Percentiles rank a stretch among this genome's conserved stretches.
Evolutionary conservation across 2,329 filamentous ascomycete genomes (phyloP).

Genomic region (Neonectria neomacrospora): DNA sequence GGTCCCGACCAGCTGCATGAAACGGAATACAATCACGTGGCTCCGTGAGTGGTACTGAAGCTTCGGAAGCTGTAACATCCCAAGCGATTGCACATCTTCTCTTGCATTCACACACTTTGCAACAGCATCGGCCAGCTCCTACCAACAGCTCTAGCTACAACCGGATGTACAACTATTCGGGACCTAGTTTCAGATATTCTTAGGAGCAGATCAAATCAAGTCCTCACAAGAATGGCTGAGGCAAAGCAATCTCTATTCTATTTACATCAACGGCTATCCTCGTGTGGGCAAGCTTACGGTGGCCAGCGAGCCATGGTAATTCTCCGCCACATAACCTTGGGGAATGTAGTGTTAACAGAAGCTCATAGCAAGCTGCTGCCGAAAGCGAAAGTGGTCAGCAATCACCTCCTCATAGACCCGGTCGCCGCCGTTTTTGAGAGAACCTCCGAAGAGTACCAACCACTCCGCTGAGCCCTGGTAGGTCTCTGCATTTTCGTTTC

Average conservation of each 20-base stretch:
- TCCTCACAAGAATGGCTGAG: not conserved
- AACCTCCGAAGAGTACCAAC: not conserved
- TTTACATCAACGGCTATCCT: conserved; percentile 21
- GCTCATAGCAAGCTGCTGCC: not conserved
- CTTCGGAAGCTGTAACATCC: not conserved
- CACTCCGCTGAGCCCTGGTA: conserved; percentile 5
- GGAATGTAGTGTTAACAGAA: not conserved
- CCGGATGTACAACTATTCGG: not conserved
- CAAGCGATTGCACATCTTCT: not conserved
- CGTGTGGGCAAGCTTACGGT: conserved; percentile 14
- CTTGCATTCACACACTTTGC: not conserved
- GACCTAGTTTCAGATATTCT: not conserved
- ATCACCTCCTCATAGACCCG: conserved; percentile 7
- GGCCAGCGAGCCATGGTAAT: not conserved
- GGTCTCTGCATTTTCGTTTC: too few relatives aligned
- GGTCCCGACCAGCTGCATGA: too few relatives aligned
- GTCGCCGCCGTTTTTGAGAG: not conserved
- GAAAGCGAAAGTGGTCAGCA: not conserved
- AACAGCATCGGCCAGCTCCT: not conserved
- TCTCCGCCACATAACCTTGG: not conserved
- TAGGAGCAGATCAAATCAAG: not conserved
- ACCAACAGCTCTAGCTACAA: not conserved
- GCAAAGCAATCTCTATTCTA: not conserved
- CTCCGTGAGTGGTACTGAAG: not conserved
- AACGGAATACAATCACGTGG: not conserved